Evolutionary conservation across 768 basidiomycete species (phyloP), one percentile per base, ranked within the genome.

Genomic region (Lyophyllum shimeji): DNA sequence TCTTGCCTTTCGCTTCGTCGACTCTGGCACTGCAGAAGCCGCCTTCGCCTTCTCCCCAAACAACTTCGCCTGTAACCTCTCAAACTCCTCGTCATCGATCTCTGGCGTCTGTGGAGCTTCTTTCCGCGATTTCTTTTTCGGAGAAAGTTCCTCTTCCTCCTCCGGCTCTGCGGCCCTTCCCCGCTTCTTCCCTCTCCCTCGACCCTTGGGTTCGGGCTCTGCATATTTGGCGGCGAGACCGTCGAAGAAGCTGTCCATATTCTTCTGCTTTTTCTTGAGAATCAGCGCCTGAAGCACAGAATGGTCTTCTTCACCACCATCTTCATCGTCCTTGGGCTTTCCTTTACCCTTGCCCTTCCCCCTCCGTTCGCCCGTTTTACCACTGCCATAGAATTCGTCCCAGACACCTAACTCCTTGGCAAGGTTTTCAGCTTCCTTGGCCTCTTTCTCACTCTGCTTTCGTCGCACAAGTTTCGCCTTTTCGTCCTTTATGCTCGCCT

Each of bases 391-490:
- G 63, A 94, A 94, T 62, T 94, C 92, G 53, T 97, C 94, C 93
- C 93, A 95, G 9, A 97, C 90, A 2, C 94, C 95, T 15, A 98
- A 72, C 59, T 93, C 91, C 61, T 85, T 91, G 5, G 95, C 95
- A 40, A 87, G 73, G 18, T 82, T 77, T 69, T 93, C 95, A 3
- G 95, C 95, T 63, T 96, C 93, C 53, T 75, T 74, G 1, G 91
- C 92, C 69, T 95, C 94, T 68, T 86, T 88, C 58, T 85, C 77
- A 1, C 85, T 82, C 63, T 83, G 81, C 69, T 89, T 92, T 74
- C 79, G 81, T 43, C 95, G 80, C 18, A 85, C 81, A 60, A 87
- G 79, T 60, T 80, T 84, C 4, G 86, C 86, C 71, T 91, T 93
- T 70, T 89, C 84, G 66, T 98, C 94, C 66, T 84, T 88, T 31